Evolutionary conservation across 2,329 filamentous ascomycete species (phyloP), one percentile per base, ranked within the genome.

Genomic region (Neonectria magnoliae): DNA sequence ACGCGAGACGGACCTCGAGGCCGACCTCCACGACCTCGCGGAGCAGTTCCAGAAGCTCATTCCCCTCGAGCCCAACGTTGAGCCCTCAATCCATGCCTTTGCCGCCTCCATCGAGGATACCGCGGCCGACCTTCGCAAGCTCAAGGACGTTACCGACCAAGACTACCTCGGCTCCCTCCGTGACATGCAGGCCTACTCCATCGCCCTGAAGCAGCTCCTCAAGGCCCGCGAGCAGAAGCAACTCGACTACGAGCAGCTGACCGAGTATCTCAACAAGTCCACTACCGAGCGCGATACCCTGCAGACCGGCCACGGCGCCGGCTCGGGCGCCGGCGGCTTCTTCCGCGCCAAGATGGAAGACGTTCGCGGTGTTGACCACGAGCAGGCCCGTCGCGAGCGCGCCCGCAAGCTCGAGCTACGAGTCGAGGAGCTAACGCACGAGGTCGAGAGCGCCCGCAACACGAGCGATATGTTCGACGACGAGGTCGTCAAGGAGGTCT

Each of bases 221-320:
- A 97, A 97, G 79, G 93, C 93, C 1, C 91, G 96, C 38, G 96
- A 99, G 82, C 94, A 97, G 82, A 99, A 99, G 78, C 96, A 99
- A 78, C 91, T 99, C 62, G 96, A 99, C 81, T 97, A 95, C 75
- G 96, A 99, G 81, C 94, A 93, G 69, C 86, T 99, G 36, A 97
- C 94, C 29, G 95, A 98, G 77, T 98, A 98, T 79, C 91, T 98
- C 58, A 93, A 93, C 81, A 97, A 97, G 78, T 93, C 93, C 1
- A 93, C 93, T 3, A 83, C 89, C 4, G 96, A 99, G 79, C 91
- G 94, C 52, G 96, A 99, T 79, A 84, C 87, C 16, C 88, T 97
- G 3, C 84, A 85, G 9, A 88, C 89, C 0, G 88, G 90, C 11
- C 89, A 91, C 70, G 74, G 76, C 56, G 72, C 77, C 27, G 87